Conservation (phyloP, 257 asterid species). For the Ilex aquifolium region DNA sequence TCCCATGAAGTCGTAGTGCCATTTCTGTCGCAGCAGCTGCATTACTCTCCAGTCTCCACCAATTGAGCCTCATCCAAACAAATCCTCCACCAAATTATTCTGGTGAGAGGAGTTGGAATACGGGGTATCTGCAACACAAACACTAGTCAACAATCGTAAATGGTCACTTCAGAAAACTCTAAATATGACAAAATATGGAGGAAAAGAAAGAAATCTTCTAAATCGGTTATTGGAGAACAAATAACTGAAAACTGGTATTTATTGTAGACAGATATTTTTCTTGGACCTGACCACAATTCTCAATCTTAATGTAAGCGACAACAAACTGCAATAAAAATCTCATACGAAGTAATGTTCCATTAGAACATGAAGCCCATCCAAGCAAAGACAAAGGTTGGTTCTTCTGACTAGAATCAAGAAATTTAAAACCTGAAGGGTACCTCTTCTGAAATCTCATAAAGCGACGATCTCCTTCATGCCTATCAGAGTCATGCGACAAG, state of each 20-base stretch:
- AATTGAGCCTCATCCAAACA: conserved; percentile 99
- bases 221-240: no score
- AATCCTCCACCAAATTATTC: conserved; percentile 97
- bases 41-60: conserved; percentile 96
- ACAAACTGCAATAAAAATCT: no score
- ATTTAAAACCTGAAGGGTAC: conserved; percentile 27
- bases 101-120: conserved; percentile 84
- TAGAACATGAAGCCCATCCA: neutral
- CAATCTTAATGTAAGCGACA: no score
- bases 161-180: no score
- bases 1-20: conserved; percentile 84
- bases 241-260: no score
- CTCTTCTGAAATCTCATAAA: conserved; percentile 76
- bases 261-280: no score
- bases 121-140: conserved; percentile 64
- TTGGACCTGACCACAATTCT: no score
- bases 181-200: no score
- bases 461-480: conserved; percentile 94
- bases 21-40: conserved; percentile 90
- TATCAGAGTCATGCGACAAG: conserved; percentile 91
- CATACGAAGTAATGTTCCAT: no score
- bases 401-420: neutral
- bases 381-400: neutral
- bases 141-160: neutral
- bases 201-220: no score